phyloP scores from a whole-genome alignment of 2,329 filamentous ascomycete species.

The Chaetomium sp. region DNA sequence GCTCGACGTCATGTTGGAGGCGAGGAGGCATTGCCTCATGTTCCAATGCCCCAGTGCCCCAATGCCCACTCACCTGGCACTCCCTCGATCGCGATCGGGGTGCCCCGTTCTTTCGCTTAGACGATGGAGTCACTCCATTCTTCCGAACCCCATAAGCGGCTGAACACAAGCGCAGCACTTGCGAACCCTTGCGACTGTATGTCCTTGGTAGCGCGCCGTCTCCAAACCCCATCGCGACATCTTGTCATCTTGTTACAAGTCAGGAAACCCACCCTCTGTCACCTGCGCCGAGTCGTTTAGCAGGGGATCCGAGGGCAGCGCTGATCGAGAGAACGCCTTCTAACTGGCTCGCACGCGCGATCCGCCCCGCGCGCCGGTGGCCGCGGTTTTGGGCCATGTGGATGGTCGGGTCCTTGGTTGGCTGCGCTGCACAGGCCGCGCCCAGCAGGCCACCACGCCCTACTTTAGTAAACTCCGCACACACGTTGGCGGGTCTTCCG shows the following conservation, averaged over 20 bases:
- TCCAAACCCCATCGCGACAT: no score
- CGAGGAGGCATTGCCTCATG: background rate
- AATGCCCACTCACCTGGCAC: background rate
- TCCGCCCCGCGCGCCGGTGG: background rate
- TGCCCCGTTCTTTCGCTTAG: background rate
- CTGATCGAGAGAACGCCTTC: background rate
- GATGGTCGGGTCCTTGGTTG: no score
- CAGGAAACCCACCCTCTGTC: background rate
- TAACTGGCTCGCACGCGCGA: conserved; percentile 4
- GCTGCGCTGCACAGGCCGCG: background rate
- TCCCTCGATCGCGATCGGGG: background rate
- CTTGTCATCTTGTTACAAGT: background rate
- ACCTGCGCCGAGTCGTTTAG: background rate
- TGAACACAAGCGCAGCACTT: background rate
- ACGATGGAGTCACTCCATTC: background rate
- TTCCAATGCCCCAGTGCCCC: background rate
- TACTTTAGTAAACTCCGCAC: background rate
- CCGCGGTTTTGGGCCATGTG: no score
- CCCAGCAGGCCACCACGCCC: background rate
- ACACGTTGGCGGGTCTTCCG: conserved; percentile 12
- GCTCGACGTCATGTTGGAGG: background rate
- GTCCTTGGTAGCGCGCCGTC: background rate
- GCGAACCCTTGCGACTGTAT: no score
- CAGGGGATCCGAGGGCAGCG: conserved; percentile 2
- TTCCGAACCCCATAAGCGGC: background rate